phyloP scores from a whole-genome alignment of 2,329 filamentous ascomycete genomes.

The Cladosporium oxysporum region DNA sequence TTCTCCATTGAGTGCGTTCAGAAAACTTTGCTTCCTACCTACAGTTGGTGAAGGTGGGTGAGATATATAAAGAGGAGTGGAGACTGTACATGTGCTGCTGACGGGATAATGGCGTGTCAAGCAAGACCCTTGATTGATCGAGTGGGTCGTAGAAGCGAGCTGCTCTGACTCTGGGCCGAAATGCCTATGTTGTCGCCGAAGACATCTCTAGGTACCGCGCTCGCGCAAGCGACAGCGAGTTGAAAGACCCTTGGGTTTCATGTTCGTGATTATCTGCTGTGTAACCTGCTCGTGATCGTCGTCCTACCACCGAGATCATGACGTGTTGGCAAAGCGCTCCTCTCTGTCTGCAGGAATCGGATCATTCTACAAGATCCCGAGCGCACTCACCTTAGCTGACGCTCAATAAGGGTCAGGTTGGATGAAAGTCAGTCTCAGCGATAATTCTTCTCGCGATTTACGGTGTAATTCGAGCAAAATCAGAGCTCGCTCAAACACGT shows the following conservation, averaged over 20 bases:
- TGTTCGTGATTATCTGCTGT: neutral
- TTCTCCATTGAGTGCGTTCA: neutral
- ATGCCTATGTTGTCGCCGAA: neutral
- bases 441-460: neutral
- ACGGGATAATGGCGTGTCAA: constrained; percentile 3
- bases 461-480: neutral
- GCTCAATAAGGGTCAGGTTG: neutral
- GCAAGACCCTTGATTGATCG: constrained; percentile 5
- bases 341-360: neutral
- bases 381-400: neutral
- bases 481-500: neutral
- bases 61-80: neutral
- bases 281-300: neutral
- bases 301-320: neutral
- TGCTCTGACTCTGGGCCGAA: neutral
- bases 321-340: neutral
- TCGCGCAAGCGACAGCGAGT: neutral
- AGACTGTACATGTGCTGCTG: neutral
- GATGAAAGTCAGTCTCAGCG: neutral
- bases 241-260: neutral
- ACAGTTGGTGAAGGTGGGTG: neutral
- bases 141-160: neutral
- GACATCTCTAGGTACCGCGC: neutral
- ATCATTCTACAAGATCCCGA: neutral
- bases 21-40: neutral